A percentile compares a stretch with the other conserved stretches of the same genome.
Conservation (phyloP, 1,284 basidiomycete species). For the Cutaneotrichosporon arboriforme region DNA sequence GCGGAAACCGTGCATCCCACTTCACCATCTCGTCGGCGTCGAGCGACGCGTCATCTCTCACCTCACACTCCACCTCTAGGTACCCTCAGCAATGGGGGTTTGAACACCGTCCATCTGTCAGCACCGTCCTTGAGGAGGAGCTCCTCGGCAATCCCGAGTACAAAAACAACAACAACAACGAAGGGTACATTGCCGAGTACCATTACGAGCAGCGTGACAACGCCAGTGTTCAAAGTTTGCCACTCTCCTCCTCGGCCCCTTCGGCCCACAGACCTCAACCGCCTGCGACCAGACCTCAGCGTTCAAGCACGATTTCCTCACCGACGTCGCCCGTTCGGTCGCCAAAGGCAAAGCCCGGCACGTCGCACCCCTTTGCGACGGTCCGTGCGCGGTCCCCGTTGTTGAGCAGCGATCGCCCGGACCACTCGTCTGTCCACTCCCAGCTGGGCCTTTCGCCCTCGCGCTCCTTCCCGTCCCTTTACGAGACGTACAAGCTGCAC, state of each 20-base stretch:
- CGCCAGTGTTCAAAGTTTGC: background rate
- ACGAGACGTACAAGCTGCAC: conserved; percentile 19
- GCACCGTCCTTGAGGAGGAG: conserved; percentile 16
- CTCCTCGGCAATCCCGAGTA: background rate
- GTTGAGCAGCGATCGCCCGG: conserved; percentile 8
- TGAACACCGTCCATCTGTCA: conserved; percentile 8
- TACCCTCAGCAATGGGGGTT: conserved; percentile 1
- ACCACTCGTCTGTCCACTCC: background rate
- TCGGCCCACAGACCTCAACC: background rate
- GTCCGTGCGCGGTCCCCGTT: conserved; percentile 19
- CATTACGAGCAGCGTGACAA: background rate
- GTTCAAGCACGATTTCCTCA: conserved; percentile 22
- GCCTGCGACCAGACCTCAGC: background rate
- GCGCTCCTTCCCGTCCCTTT: conserved; percentile 27
- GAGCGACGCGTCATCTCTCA: background rate
- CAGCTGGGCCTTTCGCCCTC: conserved; percentile 6
- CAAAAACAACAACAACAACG: background rate
- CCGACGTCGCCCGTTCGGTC: background rate
- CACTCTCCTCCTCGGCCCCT: background rate
- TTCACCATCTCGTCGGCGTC: conserved; percentile 1
- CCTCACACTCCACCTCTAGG: background rate
- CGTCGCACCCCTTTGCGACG: conserved; percentile 34
- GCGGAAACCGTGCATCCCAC: background rate
- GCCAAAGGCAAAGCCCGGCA: conserved; percentile 3
- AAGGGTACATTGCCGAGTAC: background rate